A percentile compares a stretch with the other conserved stretches of the same genome.
These are phyloP conservation scores for Inosperma sp. DNA, from an alignment of 768 basidiomycete genomes.

Conservation along the genomic window DNA sequence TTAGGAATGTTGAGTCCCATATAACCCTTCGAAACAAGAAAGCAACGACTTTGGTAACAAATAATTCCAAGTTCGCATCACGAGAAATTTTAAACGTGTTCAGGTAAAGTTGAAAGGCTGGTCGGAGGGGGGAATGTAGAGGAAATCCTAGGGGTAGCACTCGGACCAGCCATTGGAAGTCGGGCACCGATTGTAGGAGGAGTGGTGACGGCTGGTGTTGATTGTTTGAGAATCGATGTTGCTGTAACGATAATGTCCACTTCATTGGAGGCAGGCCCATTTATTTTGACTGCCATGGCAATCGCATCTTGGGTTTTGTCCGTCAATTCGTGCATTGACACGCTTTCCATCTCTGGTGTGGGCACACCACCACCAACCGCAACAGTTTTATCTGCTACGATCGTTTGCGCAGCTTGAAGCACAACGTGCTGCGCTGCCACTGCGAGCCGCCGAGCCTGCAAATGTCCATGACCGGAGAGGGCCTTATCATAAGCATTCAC, in stretches of 20 bases:
- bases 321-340: conserved; percentile 48
- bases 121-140: conserved; percentile 21
- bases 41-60: conserved; percentile 20
- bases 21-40: conserved; percentile 9
- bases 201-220: conserved; percentile 29
- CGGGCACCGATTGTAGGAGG: conserved; percentile 18
- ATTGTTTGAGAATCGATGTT: conserved; percentile 44
- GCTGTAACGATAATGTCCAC: conserved; percentile 80
- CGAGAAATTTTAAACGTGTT: conserved; percentile 36
- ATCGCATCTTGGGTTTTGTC: conserved; percentile 62
- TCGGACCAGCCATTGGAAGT: conserved; percentile 14
- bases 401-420: conserved; percentile 72
- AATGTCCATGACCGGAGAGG: conserved; percentile 49
- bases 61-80: conserved; percentile 4
- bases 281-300: conserved; percentile 75
- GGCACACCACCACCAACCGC: conserved; percentile 37
- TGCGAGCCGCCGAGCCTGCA: conserved; percentile 56
- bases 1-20: conserved; percentile 6
- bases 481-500: conserved; percentile 75
- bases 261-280: conserved; percentile 67
- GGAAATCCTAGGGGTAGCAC: conserved; percentile 19
- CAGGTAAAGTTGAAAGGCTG: conserved; percentile 37
- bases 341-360: conserved; percentile 41
- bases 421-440: conserved; percentile 80
- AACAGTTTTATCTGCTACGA: conserved; percentile 45